A percentile compares a stretch with the other conserved stretches of the same genome.
Conservation (phyloP, 176 grass and related monocot species). For the Raddia distichophylla region DNA sequence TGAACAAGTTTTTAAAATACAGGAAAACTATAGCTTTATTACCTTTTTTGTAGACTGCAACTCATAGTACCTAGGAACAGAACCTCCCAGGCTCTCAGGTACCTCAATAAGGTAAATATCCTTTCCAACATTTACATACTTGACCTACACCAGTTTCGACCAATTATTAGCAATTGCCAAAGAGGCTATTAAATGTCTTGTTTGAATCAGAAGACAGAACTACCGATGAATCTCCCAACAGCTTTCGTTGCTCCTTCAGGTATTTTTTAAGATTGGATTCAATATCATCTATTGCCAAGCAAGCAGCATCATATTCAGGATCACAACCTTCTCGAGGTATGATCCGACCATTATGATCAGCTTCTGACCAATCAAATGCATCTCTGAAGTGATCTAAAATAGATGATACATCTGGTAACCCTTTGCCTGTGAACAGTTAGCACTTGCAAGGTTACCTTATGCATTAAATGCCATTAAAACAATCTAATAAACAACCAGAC, state of each 20-base stretch:
- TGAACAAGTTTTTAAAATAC: background rate
- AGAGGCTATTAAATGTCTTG: background rate
- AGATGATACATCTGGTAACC: constrained; percentile 64
- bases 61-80: constrained; percentile 80
- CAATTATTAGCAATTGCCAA: constrained; percentile 33
- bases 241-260: constrained; percentile 79
- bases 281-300: constrained; percentile 64
- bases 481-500: constrained; percentile 30
- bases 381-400: constrained; percentile 76
- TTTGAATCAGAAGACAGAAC: constrained; percentile 30
- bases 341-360: constrained; percentile 72
- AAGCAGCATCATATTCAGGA: constrained; percentile 73
- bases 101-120: constrained; percentile 87
- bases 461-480: constrained; percentile 19
- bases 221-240: constrained; percentile 66
- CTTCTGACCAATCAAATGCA: constrained; percentile 99
- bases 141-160: constrained; percentile 51
- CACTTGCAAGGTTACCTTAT: constrained; percentile 27
- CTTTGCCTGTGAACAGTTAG: constrained; percentile 73
- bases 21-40: background rate
- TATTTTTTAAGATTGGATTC: constrained; percentile 62
- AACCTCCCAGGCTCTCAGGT: constrained; percentile 61
- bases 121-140: constrained; percentile 90
- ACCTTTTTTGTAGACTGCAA: constrained; percentile 96
- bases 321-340: constrained; percentile 89